Evolutionary conservation across 441 rosid genomes (phyloP).

Genomic region (Jatropha podagrica): DNA sequence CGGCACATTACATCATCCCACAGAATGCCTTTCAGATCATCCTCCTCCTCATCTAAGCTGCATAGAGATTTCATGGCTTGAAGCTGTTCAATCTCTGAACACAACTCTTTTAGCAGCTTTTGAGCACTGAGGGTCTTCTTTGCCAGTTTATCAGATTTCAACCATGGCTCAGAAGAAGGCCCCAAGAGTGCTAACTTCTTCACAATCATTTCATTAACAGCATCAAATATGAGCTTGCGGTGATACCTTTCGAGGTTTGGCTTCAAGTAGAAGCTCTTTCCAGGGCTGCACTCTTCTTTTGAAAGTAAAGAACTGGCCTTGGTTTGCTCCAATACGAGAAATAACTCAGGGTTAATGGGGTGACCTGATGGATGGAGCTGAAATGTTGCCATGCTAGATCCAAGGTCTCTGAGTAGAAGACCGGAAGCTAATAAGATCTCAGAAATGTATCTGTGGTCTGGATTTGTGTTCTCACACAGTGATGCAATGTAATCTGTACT

Average conservation of each 20-base stretch:
- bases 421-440: conserved; percentile 94
- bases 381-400: conserved; percentile 54
- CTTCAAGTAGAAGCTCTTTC: conserved; percentile 31
- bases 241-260: conserved; percentile 48
- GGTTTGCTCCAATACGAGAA: conserved; percentile 86
- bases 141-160: conserved; percentile 42
- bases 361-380: conserved; percentile 84
- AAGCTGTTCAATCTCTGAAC: conserved; percentile 65
- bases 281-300: conserved; percentile 40
- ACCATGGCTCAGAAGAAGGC: conserved; percentile 47
- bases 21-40: conserved; percentile 53
- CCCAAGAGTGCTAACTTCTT: conserved; percentile 46
- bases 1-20: conserved; percentile 55
- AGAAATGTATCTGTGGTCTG: conserved; percentile 86
- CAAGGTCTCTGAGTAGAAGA: conserved; percentile 74
- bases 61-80: conserved; percentile 44
- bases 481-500: conserved; percentile 89
- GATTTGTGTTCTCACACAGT: conserved; percentile 75
- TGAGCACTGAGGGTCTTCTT: conserved; percentile 67
- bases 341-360: conserved; percentile 83
- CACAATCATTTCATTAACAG: conserved; percentile 71
- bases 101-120: conserved; percentile 73
- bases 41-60: conserved; percentile 51
- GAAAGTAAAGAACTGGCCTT: conserved; percentile 45
- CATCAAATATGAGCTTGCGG: conserved; percentile 74